Base-by-base conservation (phyloP, 1,139 yeast genomes). In the Suhomyces ambrosiae region DNA sequence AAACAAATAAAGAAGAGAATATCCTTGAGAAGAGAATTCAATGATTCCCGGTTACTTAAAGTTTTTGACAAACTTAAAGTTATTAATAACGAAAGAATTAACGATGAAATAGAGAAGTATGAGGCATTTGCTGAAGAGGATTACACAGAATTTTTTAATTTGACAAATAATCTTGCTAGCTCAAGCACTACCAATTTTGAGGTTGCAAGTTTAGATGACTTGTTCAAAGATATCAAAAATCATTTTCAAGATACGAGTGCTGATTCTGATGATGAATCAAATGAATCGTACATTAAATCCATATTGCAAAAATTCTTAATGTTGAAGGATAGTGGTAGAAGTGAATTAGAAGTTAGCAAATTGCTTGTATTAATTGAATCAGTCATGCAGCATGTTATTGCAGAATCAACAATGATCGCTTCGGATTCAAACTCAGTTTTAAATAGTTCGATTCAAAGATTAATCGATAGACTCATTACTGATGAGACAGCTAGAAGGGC, bases 21-120 rank as follows among this genome's bases (percentile, higher is more conserved):
- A 4, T 37, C 54, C 2, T 48, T 74, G 16, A 54, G 81, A 38
- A 50, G 63, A 17, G 73, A 72, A 38, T 58, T 77, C 14, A 61
- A 58, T 14, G 73, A 71, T 27, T 65, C 75, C 1, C 60, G 76
- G 8, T 44, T 77, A 4, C 41, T 54, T 7, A 56, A 55, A 32
- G 56, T 76, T 1, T 69, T 75, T 33, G 70, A 69, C 30, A 62
- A 63, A 32, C 52, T 75, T 11, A 61, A 57, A 33, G 53, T 47
- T 0, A 49, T 76, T 12, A 56, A 65, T 31, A 69, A 68, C 48
- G 61, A 54, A 8, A 63, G 76, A 28, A 62, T 76, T 23, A 58
- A 61, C 37, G 76, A 74, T 36, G 73, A 74, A 41, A 68, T 76
- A 23, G 69, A 67, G 10, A 64, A 63, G 35, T 77, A 72, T 44